Evolutionary conservation across 768 basidiomycete genomes (phyloP).

Genomic region (Lactarius akahatsu): DNA sequence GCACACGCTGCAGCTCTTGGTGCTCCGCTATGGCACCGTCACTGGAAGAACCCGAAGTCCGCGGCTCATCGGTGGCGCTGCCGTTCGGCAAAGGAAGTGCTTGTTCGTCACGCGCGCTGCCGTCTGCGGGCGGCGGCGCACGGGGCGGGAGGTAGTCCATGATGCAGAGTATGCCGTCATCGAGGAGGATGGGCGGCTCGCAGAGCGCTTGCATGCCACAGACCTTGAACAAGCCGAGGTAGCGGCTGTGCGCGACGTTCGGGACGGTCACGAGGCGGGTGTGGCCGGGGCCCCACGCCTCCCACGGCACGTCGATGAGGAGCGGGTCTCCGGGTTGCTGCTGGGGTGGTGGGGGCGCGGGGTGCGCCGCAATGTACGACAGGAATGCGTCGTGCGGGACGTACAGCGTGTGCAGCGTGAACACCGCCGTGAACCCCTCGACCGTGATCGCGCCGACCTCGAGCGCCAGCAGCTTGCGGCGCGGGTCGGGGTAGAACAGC

Average conservation of each 20-base stretch:
- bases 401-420: not conserved
- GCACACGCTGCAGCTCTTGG: not conserved
- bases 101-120: not conserved
- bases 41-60: not conserved
- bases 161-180: not conserved
- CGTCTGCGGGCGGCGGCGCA: not conserved
- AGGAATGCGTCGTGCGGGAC: conserved; percentile 1
- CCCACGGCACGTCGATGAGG: not conserved
- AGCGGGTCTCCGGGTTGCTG: not conserved
- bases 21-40: not conserved
- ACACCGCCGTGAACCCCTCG: not conserved
- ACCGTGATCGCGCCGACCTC: not conserved
- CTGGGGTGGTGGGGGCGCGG: not conserved
- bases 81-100: not conserved
- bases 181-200: not conserved
- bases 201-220: conserved; percentile 8
- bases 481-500: not conserved
- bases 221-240: not conserved
- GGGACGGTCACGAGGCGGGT: conserved; percentile 4
- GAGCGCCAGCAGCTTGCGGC: not conserved
- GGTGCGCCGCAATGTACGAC: not conserved
- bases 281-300: not conserved
- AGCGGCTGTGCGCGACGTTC: not conserved
- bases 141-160: not conserved
- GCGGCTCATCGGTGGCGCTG: not conserved